A percentile compares a stretch with the other conserved stretches of the same genome.
These are phyloP conservation scores for Phytophthora sp. DNA, from an alignment of 352 stramenopile species.

Conservation along the genomic window DNA sequence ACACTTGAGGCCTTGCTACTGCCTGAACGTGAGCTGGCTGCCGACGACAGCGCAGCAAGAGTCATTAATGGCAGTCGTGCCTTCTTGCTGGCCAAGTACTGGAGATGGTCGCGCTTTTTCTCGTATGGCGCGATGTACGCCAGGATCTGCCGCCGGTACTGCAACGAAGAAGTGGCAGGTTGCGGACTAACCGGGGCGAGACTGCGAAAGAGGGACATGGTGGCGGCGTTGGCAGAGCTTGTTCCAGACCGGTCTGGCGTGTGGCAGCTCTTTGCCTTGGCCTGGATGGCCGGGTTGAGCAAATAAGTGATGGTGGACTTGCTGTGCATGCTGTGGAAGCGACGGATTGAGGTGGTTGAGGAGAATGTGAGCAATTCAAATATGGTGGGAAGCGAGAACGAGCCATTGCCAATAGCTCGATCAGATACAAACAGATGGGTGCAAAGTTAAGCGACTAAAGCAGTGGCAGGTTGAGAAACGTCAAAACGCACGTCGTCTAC, in stretches of 20 bases:
- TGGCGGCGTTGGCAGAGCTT: constrained; percentile 18
- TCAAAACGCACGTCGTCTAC: constrained; percentile 11
- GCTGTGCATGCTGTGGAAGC: constrained; percentile 30
- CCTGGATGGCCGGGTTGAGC: constrained; percentile 40
- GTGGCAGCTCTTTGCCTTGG: constrained; percentile 17
- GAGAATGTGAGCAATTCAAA: constrained; percentile 16
- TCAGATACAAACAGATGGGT: constrained; percentile 6
- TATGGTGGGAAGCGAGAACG: constrained; percentile 3
- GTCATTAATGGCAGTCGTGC: constrained; percentile 28
- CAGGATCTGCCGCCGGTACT: constrained; percentile 34
- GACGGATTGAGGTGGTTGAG: not conserved
- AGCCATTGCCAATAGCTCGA: constrained; percentile 3
- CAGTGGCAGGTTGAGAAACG: constrained; percentile 14
- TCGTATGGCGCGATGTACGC: constrained; percentile 40
- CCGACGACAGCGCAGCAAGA: constrained; percentile 23
- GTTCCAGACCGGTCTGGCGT: constrained; percentile 11
- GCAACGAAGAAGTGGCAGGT: constrained; percentile 38
- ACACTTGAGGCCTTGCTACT: constrained; percentile 12
- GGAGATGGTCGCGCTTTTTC: constrained; percentile 23
- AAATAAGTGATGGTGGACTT: constrained; percentile 55
- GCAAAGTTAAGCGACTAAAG: constrained; percentile 22
- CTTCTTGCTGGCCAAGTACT: constrained; percentile 17
- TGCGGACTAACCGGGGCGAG: constrained; percentile 31
- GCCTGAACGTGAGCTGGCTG: constrained; percentile 5
- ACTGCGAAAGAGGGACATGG: constrained; percentile 40